Conservation (phyloP, 371 early-diverging fungal species). For the Umbelopsis sp. region DNA sequence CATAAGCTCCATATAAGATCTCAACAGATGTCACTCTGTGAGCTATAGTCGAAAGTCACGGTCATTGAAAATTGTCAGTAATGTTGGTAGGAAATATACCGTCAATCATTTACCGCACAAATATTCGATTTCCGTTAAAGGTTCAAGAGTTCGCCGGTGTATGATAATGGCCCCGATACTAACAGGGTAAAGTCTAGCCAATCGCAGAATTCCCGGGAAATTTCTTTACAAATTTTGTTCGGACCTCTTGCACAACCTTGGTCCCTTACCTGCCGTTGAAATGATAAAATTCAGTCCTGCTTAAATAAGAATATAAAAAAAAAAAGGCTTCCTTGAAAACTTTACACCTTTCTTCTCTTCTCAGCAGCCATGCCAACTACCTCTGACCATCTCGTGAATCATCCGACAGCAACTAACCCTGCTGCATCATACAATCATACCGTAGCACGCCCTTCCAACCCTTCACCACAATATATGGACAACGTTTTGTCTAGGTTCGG, state of each 20-base stretch:
- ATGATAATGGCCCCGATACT: neutral
- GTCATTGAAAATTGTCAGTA: too few relatives aligned
- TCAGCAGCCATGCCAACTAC: neutral
- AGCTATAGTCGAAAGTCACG: too few relatives aligned
- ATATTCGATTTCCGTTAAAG: too few relatives aligned
- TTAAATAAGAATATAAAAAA: neutral
- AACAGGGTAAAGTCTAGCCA: neutral
- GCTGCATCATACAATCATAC: neutral
- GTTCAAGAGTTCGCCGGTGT: neutral
- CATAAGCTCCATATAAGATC: too few relatives aligned
- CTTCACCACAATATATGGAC: constrained; percentile 14
- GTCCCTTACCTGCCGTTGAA: neutral
- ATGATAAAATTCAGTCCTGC: neutral
- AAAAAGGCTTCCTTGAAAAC: neutral
- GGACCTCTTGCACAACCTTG: neutral
- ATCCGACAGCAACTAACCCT: neutral
- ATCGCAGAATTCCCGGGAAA: constrained; percentile 14
- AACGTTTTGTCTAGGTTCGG: constrained; percentile 14
- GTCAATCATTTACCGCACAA: too few relatives aligned
- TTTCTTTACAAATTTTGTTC: neutral
- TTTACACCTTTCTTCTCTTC: neutral
- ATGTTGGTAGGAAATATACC: too few relatives aligned
- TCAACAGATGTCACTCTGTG: too few relatives aligned
- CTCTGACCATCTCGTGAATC: neutral
- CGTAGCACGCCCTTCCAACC: neutral